Base-by-base conservation (phyloP, 139 green algal genomes). In the Volvox africanus region DNA sequence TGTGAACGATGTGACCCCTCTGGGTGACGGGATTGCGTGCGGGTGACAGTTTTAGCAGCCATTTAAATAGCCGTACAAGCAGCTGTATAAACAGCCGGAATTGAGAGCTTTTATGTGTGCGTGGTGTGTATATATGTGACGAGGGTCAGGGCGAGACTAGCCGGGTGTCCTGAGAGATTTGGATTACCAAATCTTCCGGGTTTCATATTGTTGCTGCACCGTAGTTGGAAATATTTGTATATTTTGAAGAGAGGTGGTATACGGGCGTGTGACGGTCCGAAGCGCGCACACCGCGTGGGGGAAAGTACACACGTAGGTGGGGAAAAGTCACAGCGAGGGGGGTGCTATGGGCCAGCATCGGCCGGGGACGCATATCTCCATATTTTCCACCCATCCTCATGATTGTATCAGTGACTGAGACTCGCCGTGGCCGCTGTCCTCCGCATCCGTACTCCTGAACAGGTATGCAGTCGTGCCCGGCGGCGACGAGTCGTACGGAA, bases 381-480 rank as follows among this genome's bases (percentile, higher is more conserved):
- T n/a, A n/a, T n/a, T n/a, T 50, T 33, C 21, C 37, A 69, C 35
- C 37, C 36, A 65, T 0, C 1, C 24, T 1, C 13, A 67, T 22
- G 2, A 80, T 55, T 11, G 9, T 2, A 35, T 61, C 26, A 18
- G 1, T 21, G 71, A 20, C 75, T 61, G 1, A 1, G 17, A 20
- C 75, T 30, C 32, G 32, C 30, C 1, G 2, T 24, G 32, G 75
- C 30, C 13, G 16, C 75, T 81, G 73, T 55, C 32, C 71, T 79
- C 9, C 22, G 71, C 12, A 14, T 79, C 37, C 44, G 68, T 50
- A 22, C 68, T 3, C 44, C 55, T 12, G 1, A 30, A 55, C 76
- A 91, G 87, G 76, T 91, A 91, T 62, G 87, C 87, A 1, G 87
- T 91, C n/a, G 87, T 91, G 61, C 87, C 87, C 0, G 87, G 76